A percentile compares a stretch with the other conserved stretches of the same genome.
Evolutionary conservation across 2,329 filamentous ascomycete genomes (phyloP).

Genomic region (Apiospora rasikravindrae): DNA sequence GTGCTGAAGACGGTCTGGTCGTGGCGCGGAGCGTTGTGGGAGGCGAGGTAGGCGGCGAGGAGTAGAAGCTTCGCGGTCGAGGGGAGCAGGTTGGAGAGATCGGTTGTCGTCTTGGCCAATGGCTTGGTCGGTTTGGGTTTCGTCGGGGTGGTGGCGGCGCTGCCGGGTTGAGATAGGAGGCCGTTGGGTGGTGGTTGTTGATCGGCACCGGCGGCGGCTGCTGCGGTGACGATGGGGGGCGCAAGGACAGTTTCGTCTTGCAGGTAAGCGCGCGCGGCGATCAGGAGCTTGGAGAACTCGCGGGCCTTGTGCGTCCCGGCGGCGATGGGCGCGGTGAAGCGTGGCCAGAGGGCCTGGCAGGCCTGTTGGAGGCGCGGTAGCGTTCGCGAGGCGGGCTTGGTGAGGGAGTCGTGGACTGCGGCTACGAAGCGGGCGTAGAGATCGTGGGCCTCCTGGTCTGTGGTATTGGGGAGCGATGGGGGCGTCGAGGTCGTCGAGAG

Average conservation of each 20-base stretch:
- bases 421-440: slow-evolving; percentile 82
- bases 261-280: slow-evolving; percentile 71
- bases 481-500: slow-evolving; percentile 60
- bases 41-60: slow-evolving; percentile 79
- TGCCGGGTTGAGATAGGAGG: not conserved
- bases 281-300: slow-evolving; percentile 84
- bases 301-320: slow-evolving; percentile 75
- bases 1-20: slow-evolving; percentile 80
- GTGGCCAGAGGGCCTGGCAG: slow-evolving; percentile 79
- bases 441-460: slow-evolving; percentile 61
- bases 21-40: slow-evolving; percentile 77
- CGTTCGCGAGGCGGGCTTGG: slow-evolving; percentile 80
- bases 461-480: slow-evolving; percentile 54
- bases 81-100: slow-evolving; percentile 66
- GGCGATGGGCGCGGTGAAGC: slow-evolving; percentile 79
- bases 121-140: slow-evolving; percentile 23
- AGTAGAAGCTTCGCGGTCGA: slow-evolving; percentile 76
- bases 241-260: slow-evolving; percentile 75
- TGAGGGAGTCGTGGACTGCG: slow-evolving; percentile 86
- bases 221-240: slow-evolving; percentile 43
- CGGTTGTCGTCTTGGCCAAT: slow-evolving; percentile 35
- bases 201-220: not conserved
- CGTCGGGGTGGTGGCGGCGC: slow-evolving; percentile 22
- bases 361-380: slow-evolving; percentile 73
- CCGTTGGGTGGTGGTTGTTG: not conserved